phyloP scores from a whole-genome alignment of 1,139 yeast genomes.

The Tardiomyces blankii region DNA sequence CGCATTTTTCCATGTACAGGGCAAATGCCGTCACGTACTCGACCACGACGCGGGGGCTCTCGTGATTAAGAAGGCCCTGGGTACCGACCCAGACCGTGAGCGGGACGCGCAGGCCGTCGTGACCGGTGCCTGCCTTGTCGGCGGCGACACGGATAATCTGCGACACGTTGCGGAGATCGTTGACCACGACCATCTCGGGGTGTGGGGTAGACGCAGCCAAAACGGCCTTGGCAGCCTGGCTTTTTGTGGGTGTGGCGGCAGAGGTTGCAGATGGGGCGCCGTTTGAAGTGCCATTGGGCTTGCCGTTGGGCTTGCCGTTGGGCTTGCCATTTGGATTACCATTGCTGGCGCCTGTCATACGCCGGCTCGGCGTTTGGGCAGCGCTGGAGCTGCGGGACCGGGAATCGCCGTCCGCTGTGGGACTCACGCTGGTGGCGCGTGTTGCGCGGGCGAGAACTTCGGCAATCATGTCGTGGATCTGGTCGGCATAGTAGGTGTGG shows the following conservation, averaged over 20 bases:
- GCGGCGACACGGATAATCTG: no score
- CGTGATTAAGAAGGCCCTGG: constrained; percentile 19
- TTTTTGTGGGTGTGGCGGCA: no score
- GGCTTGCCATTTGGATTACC: no score
- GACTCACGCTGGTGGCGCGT: neutral
- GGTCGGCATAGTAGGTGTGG: constrained; percentile 70
- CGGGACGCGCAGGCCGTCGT: constrained; percentile 12
- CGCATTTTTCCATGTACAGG: constrained; percentile 11
- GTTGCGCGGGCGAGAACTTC: constrained; percentile 29
- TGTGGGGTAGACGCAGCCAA: no score
- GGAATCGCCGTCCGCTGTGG: constrained; percentile 1
- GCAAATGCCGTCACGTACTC: constrained; percentile 18
- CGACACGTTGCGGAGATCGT: no score
- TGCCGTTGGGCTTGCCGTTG: no score
- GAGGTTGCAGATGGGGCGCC: no score
- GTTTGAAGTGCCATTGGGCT: no score
- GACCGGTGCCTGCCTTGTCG: no score
- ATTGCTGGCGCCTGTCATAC: no score
- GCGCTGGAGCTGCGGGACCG: constrained; percentile 1
- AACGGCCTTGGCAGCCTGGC: no score
- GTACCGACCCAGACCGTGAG: constrained; percentile 25
- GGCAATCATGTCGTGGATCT: constrained; percentile 61
- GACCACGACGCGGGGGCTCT: constrained; percentile 15
- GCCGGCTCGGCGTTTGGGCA: neutral
- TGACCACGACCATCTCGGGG: no score